Percentiles rank a stretch among this genome's conserved stretches.
Evolutionary conservation across 78 protist species (phyloP).

Genomic region (Emiliania huxleyi): DNA sequence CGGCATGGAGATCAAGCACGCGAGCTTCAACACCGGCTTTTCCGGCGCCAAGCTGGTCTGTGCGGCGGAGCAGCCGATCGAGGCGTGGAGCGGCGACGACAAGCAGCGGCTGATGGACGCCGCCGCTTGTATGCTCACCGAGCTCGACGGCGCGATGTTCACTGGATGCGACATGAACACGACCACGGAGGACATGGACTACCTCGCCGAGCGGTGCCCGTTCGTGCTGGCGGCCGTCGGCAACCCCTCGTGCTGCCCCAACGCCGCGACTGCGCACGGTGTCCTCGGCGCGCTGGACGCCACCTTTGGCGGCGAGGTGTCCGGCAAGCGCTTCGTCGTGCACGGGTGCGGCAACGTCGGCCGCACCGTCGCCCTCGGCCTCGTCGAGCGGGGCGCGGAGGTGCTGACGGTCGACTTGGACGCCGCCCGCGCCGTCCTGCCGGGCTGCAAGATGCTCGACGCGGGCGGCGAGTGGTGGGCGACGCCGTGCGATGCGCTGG

Average conservation of each 20-base stretch:
- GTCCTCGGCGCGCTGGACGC: conserved; percentile 16
- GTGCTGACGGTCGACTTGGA: background rate
- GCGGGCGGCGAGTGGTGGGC: background rate
- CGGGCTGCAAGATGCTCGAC: background rate
- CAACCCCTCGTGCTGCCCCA: background rate
- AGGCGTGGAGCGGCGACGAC: background rate
- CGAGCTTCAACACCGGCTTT: conserved; percentile 19
- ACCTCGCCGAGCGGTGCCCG: background rate
- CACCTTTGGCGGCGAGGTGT: background rate
- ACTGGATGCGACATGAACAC: conserved; percentile 29
- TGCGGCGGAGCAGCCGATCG: background rate
- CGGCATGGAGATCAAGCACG: conserved; percentile 32
- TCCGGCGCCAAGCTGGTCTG: background rate
- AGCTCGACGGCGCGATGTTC: conserved; percentile 9
- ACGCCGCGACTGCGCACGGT: conserved; percentile 23
- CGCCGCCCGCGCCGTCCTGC: background rate
- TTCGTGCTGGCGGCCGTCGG: conserved; percentile 26
- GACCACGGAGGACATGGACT: background rate
- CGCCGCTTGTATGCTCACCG: background rate
- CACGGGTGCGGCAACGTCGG: conserved; percentile 39
- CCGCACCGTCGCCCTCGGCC: background rate
- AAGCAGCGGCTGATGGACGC: background rate
- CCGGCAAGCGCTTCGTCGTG: conserved; percentile 1
- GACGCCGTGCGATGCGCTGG: background rate
- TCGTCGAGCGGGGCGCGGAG: background rate